A percentile compares a stretch with the other conserved stretches of the same genome.
phyloP scores from a whole-genome alignment of 495 filamentous ascomycete genomes.

The Choiromyces venosus region DNA sequence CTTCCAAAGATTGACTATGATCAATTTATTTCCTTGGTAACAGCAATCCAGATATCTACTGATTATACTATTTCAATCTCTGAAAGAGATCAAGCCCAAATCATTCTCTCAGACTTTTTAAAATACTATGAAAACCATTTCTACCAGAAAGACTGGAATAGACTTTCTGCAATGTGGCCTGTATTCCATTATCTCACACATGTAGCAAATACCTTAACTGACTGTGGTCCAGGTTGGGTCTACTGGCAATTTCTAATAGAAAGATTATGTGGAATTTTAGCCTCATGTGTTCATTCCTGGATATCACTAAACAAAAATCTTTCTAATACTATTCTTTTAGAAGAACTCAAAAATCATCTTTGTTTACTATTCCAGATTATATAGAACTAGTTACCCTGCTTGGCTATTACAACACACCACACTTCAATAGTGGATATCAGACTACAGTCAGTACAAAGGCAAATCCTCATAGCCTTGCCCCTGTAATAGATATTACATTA shows the following conservation, averaged over 20 bases:
- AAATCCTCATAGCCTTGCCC: background rate
- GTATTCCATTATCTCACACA: slow-evolving; percentile 6
- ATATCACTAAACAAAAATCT: background rate
- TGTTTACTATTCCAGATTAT: background rate
- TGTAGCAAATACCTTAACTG: background rate
- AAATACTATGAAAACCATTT: slow-evolving; percentile 1
- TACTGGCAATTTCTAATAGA: slow-evolving; percentile 9
- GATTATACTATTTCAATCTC: background rate
- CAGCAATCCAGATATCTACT: background rate
- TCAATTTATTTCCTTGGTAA: background rate
- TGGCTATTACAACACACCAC: too few species aligned
- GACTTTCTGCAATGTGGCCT: background rate
- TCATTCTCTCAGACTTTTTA: background rate
- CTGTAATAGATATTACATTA: background rate
- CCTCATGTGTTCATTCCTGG: background rate
- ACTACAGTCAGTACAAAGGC: background rate
- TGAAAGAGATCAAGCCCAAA: background rate
- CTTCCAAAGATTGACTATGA: background rate
- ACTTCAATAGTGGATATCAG: background rate
- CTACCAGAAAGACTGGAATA: background rate
- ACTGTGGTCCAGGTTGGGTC: background rate
- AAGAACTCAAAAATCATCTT: slow-evolving; percentile 2
- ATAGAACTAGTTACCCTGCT: too few species aligned
- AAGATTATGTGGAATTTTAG: background rate
- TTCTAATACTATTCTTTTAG: slow-evolving; percentile 1